Percentiles rank a stretch among this genome's conserved stretches.
Conservation (phyloP, 1,284 basidiomycete species). For the Microbotryomycetes sp. region DNA sequence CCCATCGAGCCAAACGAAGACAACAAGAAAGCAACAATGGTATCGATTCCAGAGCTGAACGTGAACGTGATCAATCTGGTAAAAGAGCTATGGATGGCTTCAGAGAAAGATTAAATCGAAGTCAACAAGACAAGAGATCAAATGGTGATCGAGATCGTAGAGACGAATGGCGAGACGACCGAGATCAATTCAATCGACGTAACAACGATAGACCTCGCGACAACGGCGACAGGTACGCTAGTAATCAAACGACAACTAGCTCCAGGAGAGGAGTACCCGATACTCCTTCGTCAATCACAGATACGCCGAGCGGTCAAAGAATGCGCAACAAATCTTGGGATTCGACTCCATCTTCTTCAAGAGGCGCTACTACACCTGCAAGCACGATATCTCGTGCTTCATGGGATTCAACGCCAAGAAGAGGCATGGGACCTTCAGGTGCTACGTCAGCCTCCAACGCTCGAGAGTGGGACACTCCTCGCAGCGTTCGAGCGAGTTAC, state of each 20-base stretch:
- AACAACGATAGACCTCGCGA: conserved; percentile 15
- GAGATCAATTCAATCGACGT: conserved; percentile 4
- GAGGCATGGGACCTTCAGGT: background rate
- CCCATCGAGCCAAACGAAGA: conserved; percentile 50
- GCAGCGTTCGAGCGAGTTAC: conserved; percentile 23
- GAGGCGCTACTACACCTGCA: background rate
- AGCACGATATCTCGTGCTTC: conserved; percentile 10
- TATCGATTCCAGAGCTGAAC: conserved; percentile 28
- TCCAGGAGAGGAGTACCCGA: conserved; percentile 23
- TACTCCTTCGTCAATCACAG: conserved; percentile 27
- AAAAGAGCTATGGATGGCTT: conserved; percentile 34
- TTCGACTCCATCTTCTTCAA: conserved; percentile 30
- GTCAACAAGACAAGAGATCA: conserved; percentile 17
- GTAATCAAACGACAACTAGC: conserved; percentile 22
- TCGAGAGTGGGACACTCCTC: conserved; percentile 64
- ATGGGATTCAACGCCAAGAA: conserved; percentile 34
- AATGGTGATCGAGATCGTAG: conserved; percentile 3
- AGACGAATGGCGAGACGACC: conserved; percentile 7
- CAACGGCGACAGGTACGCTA: conserved; percentile 14
- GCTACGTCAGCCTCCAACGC: conserved; percentile 4
- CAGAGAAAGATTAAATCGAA: conserved; percentile 37
- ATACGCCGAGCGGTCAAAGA: conserved; percentile 22
- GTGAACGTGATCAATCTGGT: conserved; percentile 21
- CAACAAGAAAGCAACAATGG: conserved; percentile 10
- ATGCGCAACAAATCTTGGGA: conserved; percentile 33